phyloP scores from a whole-genome alignment of 169 alveolate genomes.

The Plasmodium malariae region DNA sequence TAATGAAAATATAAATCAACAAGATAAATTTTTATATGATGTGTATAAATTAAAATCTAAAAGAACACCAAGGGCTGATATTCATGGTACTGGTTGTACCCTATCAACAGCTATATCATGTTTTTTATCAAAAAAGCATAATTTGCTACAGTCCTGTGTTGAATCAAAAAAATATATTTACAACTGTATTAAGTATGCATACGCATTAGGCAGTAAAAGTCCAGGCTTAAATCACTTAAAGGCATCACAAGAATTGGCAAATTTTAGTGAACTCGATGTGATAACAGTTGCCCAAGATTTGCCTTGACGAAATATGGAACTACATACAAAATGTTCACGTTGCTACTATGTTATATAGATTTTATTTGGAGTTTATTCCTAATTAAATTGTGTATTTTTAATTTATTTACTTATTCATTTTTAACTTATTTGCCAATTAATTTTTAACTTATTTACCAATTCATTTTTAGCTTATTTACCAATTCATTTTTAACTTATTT shows the following conservation, averaged over 20 bases:
- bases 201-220: slow-evolving; percentile 41
- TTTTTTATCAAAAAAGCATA: slow-evolving; percentile 25
- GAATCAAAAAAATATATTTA: slow-evolving; percentile 45
- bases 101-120: slow-evolving; percentile 60
- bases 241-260: slow-evolving; percentile 44
- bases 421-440: too few relatives aligned
- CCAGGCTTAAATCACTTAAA: slow-evolving; percentile 43
- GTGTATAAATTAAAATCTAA: slow-evolving; percentile 34
- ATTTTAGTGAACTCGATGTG: slow-evolving; percentile 18
- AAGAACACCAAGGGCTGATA: slow-evolving; percentile 19
- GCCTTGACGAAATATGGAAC: slow-evolving; percentile 3
- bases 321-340: too few relatives aligned
- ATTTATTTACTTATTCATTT: too few relatives aligned
- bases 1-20: background rate
- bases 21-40: slow-evolving; percentile 8
- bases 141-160: slow-evolving; percentile 25
- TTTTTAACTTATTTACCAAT: too few relatives aligned
- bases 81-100: slow-evolving; percentile 68
- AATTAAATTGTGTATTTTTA: too few relatives aligned
- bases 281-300: slow-evolving; percentile 23
- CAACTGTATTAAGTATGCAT: slow-evolving; percentile 46
- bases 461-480: too few relatives aligned
- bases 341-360: too few relatives aligned
- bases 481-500: too few relatives aligned
- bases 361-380: too few relatives aligned